Evolutionary conservation across 768 basidiomycete genomes (phyloP).

Genomic region (Suillus hirtellus): DNA sequence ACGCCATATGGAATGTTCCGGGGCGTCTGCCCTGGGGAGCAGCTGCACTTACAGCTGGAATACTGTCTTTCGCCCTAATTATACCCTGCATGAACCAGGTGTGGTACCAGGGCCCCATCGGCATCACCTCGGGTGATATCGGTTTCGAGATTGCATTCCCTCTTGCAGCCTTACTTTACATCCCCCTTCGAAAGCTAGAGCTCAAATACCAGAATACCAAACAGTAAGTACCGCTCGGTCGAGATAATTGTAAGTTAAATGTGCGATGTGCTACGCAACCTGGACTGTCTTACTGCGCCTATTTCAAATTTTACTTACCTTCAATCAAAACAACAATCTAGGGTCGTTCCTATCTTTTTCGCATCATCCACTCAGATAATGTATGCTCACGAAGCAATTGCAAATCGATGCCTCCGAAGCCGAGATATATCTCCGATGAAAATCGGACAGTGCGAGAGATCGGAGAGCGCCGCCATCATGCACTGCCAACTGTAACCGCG

Average conservation of each 20-base stretch:
- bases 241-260: background rate
- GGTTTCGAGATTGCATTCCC: conserved; percentile 64
- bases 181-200: conserved; percentile 56
- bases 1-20: conserved; percentile 52
- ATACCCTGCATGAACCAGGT: conserved; percentile 71
- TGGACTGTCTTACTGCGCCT: background rate
- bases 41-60: conserved; percentile 56
- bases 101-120: conserved; percentile 74
- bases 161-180: conserved; percentile 47
- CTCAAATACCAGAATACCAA: conserved; percentile 32
- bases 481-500: too few species aligned
- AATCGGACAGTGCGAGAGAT: too few species aligned
- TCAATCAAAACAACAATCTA: background rate
- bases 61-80: conserved; percentile 53
- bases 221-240: conserved; percentile 11
- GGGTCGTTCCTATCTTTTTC: background rate
- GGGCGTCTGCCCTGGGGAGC: conserved; percentile 57
- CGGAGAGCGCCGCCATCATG: too few species aligned
- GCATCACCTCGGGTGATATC: conserved; percentile 63
- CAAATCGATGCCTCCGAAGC: background rate
- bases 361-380: background rate
- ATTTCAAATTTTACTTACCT: background rate
- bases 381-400: background rate
- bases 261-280: background rate
- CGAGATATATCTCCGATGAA: too few species aligned